Percentiles rank a stretch among this genome's conserved stretches.
These are phyloP conservation scores for Leersia perrieri DNA, from an alignment of 176 grass and related monocot genomes.

Conservation along the genomic window DNA sequence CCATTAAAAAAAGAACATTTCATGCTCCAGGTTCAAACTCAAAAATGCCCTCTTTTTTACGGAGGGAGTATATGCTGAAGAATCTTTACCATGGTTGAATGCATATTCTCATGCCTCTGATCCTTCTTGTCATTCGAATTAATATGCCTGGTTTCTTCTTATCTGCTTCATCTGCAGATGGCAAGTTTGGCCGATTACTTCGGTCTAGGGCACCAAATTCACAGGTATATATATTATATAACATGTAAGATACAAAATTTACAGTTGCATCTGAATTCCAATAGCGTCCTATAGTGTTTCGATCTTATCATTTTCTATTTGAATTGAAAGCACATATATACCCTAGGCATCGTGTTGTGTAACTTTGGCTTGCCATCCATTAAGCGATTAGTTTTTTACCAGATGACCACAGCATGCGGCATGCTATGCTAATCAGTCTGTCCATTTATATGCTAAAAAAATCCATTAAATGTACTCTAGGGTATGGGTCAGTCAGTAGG, in stretches of 20 bases:
- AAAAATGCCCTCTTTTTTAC: too few relatives aligned
- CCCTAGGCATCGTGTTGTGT: not conserved
- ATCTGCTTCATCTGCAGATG: slow-evolving; percentile 62
- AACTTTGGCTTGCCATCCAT: not conserved
- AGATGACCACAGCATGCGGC: not conserved
- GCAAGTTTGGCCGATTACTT: slow-evolving; percentile 93
- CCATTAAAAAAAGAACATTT: too few relatives aligned
- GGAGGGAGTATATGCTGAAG: not conserved
- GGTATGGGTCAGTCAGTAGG: too few relatives aligned
- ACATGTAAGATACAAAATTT: slow-evolving; percentile 7
- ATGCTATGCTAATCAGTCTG: not conserved
- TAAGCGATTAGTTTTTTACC: not conserved
- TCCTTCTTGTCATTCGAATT: not conserved
- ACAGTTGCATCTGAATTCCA: slow-evolving; percentile 4
- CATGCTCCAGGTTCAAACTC: too few relatives aligned
- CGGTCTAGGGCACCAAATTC: slow-evolving; percentile 70
- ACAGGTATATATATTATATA: slow-evolving; percentile 61
- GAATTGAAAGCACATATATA: not conserved
- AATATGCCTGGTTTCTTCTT: slow-evolving; percentile 3
- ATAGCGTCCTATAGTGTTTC: not conserved
- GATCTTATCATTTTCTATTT: slow-evolving; percentile 21
- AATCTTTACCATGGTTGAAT: not conserved
- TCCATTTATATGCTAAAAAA: too few relatives aligned
- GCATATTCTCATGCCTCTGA: too few relatives aligned
- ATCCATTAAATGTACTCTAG: too few relatives aligned